phyloP scores from a whole-genome alignment of 164 flowering plant species.

The Platanus orientalis region DNA sequence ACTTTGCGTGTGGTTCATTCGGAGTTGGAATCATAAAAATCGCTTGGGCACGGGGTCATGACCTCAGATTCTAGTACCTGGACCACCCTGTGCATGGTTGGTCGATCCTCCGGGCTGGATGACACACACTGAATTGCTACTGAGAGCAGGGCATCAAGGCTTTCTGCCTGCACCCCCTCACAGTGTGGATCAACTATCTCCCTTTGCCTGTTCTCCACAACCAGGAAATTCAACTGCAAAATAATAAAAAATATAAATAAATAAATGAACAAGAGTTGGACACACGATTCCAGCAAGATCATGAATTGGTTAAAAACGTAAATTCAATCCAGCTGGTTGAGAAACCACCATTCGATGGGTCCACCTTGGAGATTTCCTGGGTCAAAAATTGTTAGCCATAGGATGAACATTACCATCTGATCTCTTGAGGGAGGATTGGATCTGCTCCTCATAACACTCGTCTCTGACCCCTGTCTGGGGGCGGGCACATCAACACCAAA shows the following conservation, averaged over 20 bases:
- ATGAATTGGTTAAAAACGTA: background rate
- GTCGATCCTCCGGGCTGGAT: conserved; percentile 80
- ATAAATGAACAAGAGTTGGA: background rate
- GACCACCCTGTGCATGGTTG: conserved; percentile 91
- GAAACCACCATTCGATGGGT: background rate
- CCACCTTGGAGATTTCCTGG: background rate
- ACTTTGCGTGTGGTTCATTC: conserved; percentile 34
- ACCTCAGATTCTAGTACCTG: conserved; percentile 89
- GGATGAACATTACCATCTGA: no score
- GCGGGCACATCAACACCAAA: no score
- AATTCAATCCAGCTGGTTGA: background rate
- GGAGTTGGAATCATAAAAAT: conserved; percentile 85
- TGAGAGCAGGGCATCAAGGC: conserved; percentile 73
- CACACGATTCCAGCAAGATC: background rate
- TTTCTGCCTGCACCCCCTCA: conserved; percentile 72
- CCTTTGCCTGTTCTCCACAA: conserved; percentile 63
- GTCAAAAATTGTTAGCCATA: no score
- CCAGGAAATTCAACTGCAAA: conserved; percentile 81
- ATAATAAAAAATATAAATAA: background rate
- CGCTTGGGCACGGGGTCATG: conserved; percentile 96
- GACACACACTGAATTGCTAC: conserved; percentile 86
- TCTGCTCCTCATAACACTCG: no score
- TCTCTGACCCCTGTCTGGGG: no score
- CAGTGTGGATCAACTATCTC: conserved; percentile 83
- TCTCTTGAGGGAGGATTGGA: no score